Evolutionary conservation across 2,329 filamentous ascomycete species (phyloP).

Genomic region (Chrysoporthe deuterocubensis): DNA sequence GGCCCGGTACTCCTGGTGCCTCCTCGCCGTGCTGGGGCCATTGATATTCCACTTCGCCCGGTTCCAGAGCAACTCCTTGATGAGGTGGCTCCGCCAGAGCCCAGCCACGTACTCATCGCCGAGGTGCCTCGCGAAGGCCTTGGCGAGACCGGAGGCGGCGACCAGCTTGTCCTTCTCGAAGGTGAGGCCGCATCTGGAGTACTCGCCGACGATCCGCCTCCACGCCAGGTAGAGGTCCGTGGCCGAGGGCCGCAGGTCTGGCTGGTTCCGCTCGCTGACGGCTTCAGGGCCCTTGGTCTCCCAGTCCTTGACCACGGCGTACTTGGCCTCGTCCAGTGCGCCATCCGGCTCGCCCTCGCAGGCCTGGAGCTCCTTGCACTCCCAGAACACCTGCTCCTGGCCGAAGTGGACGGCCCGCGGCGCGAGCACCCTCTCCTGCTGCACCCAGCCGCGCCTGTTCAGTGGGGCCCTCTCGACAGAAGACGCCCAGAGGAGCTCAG

Average conservation of each 20-base stretch:
- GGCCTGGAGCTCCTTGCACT: slow-evolving; percentile 13
- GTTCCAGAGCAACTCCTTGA: slow-evolving; percentile 13
- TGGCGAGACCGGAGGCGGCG: slow-evolving; percentile 21
- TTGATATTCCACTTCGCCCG: not conserved
- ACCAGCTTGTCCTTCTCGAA: slow-evolving; percentile 23
- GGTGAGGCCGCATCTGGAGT: slow-evolving; percentile 2
- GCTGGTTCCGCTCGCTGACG: not conserved
- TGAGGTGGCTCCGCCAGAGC: slow-evolving; percentile 4
- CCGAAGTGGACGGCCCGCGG: slow-evolving; percentile 14
- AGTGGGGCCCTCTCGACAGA: slow-evolving; percentile 6
- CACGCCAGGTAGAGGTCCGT: not conserved
- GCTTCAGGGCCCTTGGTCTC: slow-evolving; percentile 7
- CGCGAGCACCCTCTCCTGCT: slow-evolving; percentile 12
- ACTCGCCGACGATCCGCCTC: not conserved
- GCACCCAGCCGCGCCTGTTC: slow-evolving; percentile 14
- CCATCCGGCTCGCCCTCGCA: slow-evolving; percentile 8
- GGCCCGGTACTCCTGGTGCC: slow-evolving; percentile 16
- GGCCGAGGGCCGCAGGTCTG: not conserved
- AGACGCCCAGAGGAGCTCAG: not conserved
- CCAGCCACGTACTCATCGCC: slow-evolving; percentile 14
- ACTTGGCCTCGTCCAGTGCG: not conserved
- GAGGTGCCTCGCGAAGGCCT: slow-evolving; percentile 14
- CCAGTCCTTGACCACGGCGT: not conserved
- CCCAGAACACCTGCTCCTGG: slow-evolving; percentile 11
- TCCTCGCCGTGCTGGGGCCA: not conserved